Evolutionary conservation across 495 filamentous ascomycete genomes (phyloP).

Genomic region (Parathielavia hyrcaniae): DNA sequence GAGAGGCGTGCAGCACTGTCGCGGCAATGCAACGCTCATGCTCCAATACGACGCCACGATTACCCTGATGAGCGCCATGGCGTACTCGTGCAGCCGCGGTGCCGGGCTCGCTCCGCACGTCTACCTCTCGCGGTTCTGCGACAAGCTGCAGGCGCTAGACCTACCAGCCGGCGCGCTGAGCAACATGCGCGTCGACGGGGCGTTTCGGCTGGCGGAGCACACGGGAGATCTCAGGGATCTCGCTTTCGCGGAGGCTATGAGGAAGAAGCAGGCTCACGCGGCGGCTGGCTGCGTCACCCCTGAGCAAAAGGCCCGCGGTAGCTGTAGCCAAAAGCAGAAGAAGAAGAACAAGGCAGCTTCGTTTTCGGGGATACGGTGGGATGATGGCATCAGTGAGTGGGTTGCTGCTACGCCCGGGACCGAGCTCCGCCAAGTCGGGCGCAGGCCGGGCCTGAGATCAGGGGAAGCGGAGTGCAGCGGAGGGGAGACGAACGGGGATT

Average conservation of each 20-base stretch:
- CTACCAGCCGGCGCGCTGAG: conserved; percentile 18
- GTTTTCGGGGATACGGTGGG: conserved; percentile 43
- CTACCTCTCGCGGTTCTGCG: conserved; percentile 25
- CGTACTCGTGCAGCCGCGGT: conserved; percentile 24
- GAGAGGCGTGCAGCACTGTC: conserved; percentile 11
- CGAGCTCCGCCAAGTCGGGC: neutral
- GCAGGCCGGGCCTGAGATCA: neutral
- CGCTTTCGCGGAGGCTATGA: conserved; percentile 39
- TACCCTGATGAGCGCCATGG: conserved; percentile 21
- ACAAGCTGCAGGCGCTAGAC: conserved; percentile 23
- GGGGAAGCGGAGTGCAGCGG: neutral
- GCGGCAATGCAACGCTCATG: conserved; percentile 7
- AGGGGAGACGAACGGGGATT: neutral
- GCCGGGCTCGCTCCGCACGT: conserved; percentile 11
- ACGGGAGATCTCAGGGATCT: conserved; percentile 41
- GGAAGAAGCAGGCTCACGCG: neutral
- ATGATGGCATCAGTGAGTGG: conserved; percentile 53
- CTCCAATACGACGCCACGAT: conserved; percentile 28
- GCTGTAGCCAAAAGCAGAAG: neutral
- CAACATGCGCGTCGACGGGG: conserved; percentile 28
- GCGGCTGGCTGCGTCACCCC: neutral
- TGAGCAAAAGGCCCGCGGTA: neutral
- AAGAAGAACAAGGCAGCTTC: neutral
- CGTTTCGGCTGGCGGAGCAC: conserved; percentile 39
- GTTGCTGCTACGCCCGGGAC: conserved; percentile 28